Base-by-base conservation (phyloP, 1,139 yeast genomes). In the Kluyveromyces sp. region DNA sequence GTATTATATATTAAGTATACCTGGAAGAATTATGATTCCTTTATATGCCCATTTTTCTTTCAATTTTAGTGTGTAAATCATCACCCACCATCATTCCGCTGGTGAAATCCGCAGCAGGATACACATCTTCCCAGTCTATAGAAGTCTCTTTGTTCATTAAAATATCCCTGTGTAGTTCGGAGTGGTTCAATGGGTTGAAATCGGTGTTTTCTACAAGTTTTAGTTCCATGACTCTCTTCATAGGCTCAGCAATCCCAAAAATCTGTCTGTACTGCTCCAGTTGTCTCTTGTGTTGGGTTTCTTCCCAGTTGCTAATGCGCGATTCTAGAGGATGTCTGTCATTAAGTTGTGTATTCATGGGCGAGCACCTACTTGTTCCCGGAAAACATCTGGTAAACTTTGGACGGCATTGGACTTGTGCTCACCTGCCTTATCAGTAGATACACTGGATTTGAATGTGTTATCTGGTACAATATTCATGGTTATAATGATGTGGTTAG, bases 111-210 rank as follows among this genome's bases (percentile, higher is more conserved):
- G 53, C 29, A 48, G 71, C 76, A 2, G 76, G 72, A 65, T 89
- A 92, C 25, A 92, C 74, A 61, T 94, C 98, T 61, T 92, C 97
- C 97, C 97, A 92, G 57, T 88, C 96, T 41, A 92, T 69, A 10
- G 77, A 67, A 26, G 81, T 67, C 52, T 92, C 97, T 57, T 77
- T 81, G 68, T 86, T 86, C 64, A 78, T 66, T 52, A 94, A 73
- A 46, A 92, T 84, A 60, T 90, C 97, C 50, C 72, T 75, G 61
- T 87, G 95, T 57, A 87, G 53, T 7, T 72, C 55, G n/a, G 71
- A 59, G 44, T 70, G 73, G 45, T 79, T 69, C 44, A 72, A 65
- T n/a, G 95, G 95, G 54, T 74, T 78, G 64, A 79, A 79, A 48
- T 83, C 88, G n/a, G 87, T 78, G 43, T 75, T 72, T 41, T 79